Evolutionary conservation across 768 basidiomycete species (phyloP).

Genomic region (Boletus subcaerulescens): DNA sequence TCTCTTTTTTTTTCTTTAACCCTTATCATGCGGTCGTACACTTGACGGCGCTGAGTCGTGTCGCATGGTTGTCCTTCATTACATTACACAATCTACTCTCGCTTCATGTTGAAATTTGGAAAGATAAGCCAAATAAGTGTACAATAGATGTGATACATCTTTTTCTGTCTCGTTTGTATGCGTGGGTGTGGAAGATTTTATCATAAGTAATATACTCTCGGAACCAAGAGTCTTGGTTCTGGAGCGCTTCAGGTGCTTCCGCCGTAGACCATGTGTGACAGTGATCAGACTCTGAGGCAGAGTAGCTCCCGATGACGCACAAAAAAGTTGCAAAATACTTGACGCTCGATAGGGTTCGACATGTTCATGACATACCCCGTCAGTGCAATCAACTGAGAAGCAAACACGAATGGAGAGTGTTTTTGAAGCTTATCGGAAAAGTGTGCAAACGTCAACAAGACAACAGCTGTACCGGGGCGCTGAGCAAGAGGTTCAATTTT

Average conservation of each 20-base stretch:
- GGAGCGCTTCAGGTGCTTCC: too few relatives aligned
- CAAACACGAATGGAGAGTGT: not conserved
- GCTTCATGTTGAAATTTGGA: not conserved
- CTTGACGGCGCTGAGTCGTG: not conserved
- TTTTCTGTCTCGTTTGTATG: not conserved
- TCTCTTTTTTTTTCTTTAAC: too few relatives aligned
- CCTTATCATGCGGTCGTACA: not conserved
- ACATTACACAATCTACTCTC: not conserved
- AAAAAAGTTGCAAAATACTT: too few relatives aligned
- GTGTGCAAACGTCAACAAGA: not conserved
- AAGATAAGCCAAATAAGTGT: not conserved
- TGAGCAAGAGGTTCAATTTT: not conserved
- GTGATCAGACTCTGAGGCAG: too few relatives aligned
- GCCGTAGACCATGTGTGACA: not conserved
- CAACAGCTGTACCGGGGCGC: not conserved
- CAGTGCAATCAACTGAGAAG: not conserved
- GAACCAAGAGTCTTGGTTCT: too few relatives aligned
- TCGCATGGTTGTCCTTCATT: not conserved
- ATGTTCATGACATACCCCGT: not conserved
- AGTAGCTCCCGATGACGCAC: too few relatives aligned
- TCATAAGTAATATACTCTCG: conserved; percentile 9
- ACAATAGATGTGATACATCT: not conserved
- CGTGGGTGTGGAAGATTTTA: too few relatives aligned
- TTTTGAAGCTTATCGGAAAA: not conserved
- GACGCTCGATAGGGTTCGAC: too few relatives aligned